Conservation (phyloP, 176 grass and related monocot species). For the Musa schizocarpa region DNA sequence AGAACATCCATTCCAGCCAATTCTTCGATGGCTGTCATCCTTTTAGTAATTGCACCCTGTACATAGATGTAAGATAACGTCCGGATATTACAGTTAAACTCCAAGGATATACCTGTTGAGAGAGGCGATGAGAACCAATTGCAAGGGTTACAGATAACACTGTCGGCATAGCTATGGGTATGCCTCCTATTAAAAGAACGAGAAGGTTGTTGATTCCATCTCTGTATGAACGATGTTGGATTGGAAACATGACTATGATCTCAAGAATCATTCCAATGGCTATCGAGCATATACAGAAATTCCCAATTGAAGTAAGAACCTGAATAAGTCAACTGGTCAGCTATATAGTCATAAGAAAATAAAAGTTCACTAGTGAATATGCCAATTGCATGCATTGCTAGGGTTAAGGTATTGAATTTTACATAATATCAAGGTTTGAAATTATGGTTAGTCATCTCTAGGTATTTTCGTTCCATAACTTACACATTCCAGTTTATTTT, state of each 20-base stretch:
- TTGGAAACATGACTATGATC: slow-evolving; percentile 77
- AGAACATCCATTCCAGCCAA: slow-evolving; percentile 92
- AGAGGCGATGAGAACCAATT: slow-evolving; percentile 69
- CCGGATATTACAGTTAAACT: background rate
- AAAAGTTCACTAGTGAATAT: too few relatives aligned
- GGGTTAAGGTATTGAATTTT: too few relatives aligned
- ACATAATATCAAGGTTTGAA: too few relatives aligned
- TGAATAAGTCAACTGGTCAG: slow-evolving; percentile 25
- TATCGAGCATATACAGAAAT: slow-evolving; percentile 91
- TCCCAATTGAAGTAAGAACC: slow-evolving; percentile 81
- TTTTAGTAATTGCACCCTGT: slow-evolving; percentile 84
- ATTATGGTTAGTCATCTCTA: too few relatives aligned
- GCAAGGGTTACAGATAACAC: slow-evolving; percentile 84
- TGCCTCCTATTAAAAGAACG: slow-evolving; percentile 82
- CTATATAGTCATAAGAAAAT: too few relatives aligned
- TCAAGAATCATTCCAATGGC: slow-evolving; percentile 53
- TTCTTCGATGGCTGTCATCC: slow-evolving; percentile 88
- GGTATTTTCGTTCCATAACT: too few relatives aligned
- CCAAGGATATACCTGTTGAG: slow-evolving; percentile 48
- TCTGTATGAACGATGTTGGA: slow-evolving; percentile 60
- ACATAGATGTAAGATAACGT: slow-evolving; percentile 15
- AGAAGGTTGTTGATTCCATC: slow-evolving; percentile 79
- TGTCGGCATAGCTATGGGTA: slow-evolving; percentile 80
- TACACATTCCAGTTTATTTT: background rate
- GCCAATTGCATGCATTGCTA: too few relatives aligned